Evolutionary conservation across 352 stramenopile species (phyloP), one percentile per base, ranked within the genome.

Genomic region (Pythium scleroteichum): DNA sequence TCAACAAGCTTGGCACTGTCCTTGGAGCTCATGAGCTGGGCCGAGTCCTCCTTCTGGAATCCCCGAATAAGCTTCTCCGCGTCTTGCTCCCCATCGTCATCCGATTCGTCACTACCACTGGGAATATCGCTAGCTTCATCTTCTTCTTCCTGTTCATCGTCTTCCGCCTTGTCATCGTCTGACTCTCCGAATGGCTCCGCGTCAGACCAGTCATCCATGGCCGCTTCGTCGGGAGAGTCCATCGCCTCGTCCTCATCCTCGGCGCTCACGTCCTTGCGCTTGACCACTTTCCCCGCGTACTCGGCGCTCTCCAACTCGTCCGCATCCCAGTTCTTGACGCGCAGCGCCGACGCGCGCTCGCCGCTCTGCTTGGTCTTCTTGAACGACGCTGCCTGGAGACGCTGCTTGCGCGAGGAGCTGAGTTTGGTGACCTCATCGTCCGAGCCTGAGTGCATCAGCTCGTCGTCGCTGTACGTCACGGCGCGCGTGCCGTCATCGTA

Each of bases 201-300:
- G 17, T 94, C 86, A 0, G 86, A 94, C 86, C 86, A 95, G 14
- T 86, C 69, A 17, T 72, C 80, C 62, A 93, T 79, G 12, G 73
- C 81, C 41, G 85, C 86, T 50, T 95, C 86, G 24, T 93, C 82
- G 0, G 82, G 84, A 22, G 84, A 94, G 10, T 29, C 50, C 47
- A 59, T 53, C 41, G 59, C 60, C 22, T 65, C 66, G 16, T 82
- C 68, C 27, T 70, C 59, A 3, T 83, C 67, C 29, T 70, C 51
- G 38, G 44, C 26, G 19, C 16, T 49, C 42, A 95, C 52, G 14
- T 92, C 79, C 35, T 77, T 80, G 22, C 86, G 78, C 59, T 82
- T 83, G 33, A 95, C 81, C 29, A 95, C 84, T 62, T 89, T 90
- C 13, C 84, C 86, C 4, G 83, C 79, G 50, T 93, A 93, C 47